A percentile compares a stretch with the other conserved stretches of the same genome.
Conservation (phyloP, 805 yeast genomes). For the Ogataea nonfermentans region DNA sequence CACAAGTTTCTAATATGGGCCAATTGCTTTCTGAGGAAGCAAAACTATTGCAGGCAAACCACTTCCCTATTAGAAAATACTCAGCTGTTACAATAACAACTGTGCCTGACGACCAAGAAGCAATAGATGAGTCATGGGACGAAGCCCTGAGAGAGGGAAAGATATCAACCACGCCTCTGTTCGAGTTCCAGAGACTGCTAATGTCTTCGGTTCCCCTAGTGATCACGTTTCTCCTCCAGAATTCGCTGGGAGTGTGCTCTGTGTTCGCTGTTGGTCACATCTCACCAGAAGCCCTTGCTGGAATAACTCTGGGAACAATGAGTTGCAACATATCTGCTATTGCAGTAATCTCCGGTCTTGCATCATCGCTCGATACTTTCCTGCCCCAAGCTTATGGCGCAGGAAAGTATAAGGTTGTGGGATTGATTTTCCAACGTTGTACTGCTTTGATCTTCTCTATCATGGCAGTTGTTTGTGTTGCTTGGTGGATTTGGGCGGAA, state of each 20-base stretch:
- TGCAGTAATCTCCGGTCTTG: slow-evolving; percentile 71
- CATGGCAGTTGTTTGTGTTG: slow-evolving; percentile 51
- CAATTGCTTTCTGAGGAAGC: slow-evolving; percentile 30
- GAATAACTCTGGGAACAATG: slow-evolving; percentile 73
- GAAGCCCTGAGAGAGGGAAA: slow-evolving; percentile 38
- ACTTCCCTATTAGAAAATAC: slow-evolving; percentile 26
- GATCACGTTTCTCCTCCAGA: slow-evolving; percentile 66
- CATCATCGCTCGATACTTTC: slow-evolving; percentile 76
- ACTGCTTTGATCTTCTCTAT: slow-evolving; percentile 50
- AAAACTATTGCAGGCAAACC: slow-evolving; percentile 26
- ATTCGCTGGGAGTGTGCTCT: slow-evolving; percentile 72
- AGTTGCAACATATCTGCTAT: slow-evolving; percentile 75
- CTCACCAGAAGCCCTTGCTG: slow-evolving; percentile 71
- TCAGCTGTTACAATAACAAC: slow-evolving; percentile 13
- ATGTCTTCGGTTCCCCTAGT: slow-evolving; percentile 55
- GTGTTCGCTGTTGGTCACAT: slow-evolving; percentile 75
- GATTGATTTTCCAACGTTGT: slow-evolving; percentile 67
- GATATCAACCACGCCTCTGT: slow-evolving; percentile 40
- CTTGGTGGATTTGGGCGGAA: slow-evolving; percentile 62
- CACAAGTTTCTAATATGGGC: background rate
- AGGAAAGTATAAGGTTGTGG: slow-evolving; percentile 60
- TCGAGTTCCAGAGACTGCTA: slow-evolving; percentile 40
- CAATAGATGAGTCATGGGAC: slow-evolving; percentile 33
- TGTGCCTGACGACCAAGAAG: slow-evolving; percentile 22
- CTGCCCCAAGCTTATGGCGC: slow-evolving; percentile 80